phyloP scores from a whole-genome alignment of 768 basidiomycete species.

The Termitomyces sp. region DNA sequence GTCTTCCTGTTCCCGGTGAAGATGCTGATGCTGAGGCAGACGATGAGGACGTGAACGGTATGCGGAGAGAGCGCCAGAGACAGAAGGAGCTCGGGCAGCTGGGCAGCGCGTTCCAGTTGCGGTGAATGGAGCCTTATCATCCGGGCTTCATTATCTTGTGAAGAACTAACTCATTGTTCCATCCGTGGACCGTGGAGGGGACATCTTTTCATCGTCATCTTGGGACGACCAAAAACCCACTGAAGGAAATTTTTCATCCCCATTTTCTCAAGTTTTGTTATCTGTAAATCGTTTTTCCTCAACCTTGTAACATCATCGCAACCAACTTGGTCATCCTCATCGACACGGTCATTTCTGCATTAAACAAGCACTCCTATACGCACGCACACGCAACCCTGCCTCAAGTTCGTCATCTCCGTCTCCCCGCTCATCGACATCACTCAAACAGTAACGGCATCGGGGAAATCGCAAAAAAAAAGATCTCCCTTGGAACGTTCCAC shows the following conservation, averaged over 20 bases:
- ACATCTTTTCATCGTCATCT: background rate
- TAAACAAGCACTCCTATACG: background rate
- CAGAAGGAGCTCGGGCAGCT: slow-evolving; percentile 33
- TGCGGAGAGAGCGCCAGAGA: slow-evolving; percentile 10
- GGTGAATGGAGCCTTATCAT: slow-evolving; percentile 26
- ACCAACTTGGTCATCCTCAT: background rate
- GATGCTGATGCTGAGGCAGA: slow-evolving; percentile 36
- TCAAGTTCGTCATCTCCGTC: background rate
- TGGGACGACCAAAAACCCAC: background rate
- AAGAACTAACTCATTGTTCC: background rate
- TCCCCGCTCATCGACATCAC: background rate
- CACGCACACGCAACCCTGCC: background rate
- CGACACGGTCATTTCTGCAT: slow-evolving; percentile 3
- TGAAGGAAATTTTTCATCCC: background rate
- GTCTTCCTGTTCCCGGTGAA: slow-evolving; percentile 36
- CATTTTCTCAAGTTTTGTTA: background rate
- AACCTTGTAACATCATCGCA: background rate
- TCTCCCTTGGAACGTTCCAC: slow-evolving; percentile 3
- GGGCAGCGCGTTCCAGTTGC: slow-evolving; percentile 74
- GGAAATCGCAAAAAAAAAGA: background rate
- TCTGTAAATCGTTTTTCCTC: background rate
- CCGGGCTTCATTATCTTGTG: background rate
- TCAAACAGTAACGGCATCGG: background rate
- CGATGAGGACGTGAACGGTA: slow-evolving; percentile 28
- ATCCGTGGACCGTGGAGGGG: slow-evolving; percentile 1